Conservation (phyloP, 495 filamentous ascomycete genomes). For the Talaromyces adpressus region DNA sequence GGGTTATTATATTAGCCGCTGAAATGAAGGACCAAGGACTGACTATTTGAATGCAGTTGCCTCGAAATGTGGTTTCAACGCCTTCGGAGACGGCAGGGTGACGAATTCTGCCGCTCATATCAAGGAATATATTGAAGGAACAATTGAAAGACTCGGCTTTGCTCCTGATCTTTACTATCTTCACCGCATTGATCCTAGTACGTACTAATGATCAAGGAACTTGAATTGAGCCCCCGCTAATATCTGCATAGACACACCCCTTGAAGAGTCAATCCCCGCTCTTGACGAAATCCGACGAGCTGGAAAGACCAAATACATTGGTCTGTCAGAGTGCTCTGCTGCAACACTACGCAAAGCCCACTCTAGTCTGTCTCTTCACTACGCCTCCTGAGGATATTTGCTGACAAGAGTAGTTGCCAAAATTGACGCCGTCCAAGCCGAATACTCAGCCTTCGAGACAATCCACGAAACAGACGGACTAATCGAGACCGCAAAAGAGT, state of each 20-base stretch:
- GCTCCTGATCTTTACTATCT: conserved; percentile 39
- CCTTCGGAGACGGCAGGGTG: conserved; percentile 22
- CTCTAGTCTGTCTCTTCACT: conserved; percentile 22
- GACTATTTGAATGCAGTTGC: conserved; percentile 24
- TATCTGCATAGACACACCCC: conserved; percentile 31
- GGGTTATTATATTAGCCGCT: conserved; percentile 7
- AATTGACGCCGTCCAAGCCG: conserved; percentile 44
- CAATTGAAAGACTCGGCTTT: conserved; percentile 43
- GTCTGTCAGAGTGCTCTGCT: conserved; percentile 39
- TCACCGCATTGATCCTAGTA: conserved; percentile 36
- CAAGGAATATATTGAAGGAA: conserved; percentile 45
- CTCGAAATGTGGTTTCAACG: conserved; percentile 40
- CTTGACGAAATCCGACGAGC: conserved; percentile 38
- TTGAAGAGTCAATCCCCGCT: conserved; percentile 39
- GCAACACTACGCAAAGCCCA: conserved; percentile 36
- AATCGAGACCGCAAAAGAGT: conserved; percentile 32
- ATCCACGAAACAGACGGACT: conserved; percentile 35
- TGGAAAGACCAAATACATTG: conserved; percentile 43
- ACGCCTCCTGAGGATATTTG: not conserved
- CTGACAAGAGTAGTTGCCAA: conserved; percentile 30
- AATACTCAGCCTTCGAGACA: conserved; percentile 46
- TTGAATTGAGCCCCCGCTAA: not conserved
- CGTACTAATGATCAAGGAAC: conserved; percentile 6
- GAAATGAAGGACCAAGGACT: not conserved
- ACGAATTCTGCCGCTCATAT: conserved; percentile 45